Evolutionary conservation across 139 green algal genomes (phyloP).

Genomic region (Pseudopediastrum boryanum): DNA sequence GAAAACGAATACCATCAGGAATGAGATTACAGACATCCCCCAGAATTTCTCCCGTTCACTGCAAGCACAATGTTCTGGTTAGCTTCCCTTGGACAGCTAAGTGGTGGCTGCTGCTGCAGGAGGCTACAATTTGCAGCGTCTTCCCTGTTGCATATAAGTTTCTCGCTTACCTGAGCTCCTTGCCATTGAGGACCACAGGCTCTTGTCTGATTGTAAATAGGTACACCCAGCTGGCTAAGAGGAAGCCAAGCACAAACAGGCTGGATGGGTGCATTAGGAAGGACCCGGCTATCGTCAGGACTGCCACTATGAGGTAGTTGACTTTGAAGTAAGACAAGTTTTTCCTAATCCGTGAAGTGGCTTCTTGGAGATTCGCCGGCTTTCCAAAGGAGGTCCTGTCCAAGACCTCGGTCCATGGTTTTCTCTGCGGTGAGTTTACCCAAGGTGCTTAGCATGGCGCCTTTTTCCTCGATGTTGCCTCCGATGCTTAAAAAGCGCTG

Average conservation of each 20-base stretch:
- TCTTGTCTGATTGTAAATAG: slow-evolving; percentile 78
- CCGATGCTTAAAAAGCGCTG: too few species aligned
- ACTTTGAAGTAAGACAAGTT: slow-evolving; percentile 92
- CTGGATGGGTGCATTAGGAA: slow-evolving; percentile 79
- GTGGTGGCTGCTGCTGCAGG: too few species aligned
- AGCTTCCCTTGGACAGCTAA: too few species aligned
- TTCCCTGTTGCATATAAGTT: too few species aligned
- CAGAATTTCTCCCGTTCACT: slow-evolving; percentile 89
- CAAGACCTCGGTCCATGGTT: slow-evolving; percentile 88
- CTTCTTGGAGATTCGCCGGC: slow-evolving; percentile 78
- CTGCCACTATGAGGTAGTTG: slow-evolving; percentile 89
- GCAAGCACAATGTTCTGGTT: too few species aligned
- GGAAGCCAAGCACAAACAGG: slow-evolving; percentile 75
- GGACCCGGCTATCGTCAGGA: slow-evolving; percentile 62
- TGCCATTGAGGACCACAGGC: slow-evolving; percentile 79
- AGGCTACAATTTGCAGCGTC: too few species aligned
- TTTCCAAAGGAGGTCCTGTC: slow-evolving; percentile 82
- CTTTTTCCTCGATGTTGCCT: too few species aligned
- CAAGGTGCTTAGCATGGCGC: neutral
- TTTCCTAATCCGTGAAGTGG: slow-evolving; percentile 75
- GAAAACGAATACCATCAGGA: slow-evolving; percentile 92
- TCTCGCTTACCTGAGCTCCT: slow-evolving; percentile 70
- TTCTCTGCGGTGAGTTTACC: slow-evolving; percentile 63
- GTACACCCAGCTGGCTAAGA: slow-evolving; percentile 85
- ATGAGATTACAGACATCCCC: slow-evolving; percentile 71